Base-by-base conservation (phyloP, 768 basidiomycete species). In the Lactifluus pinguis region DNA sequence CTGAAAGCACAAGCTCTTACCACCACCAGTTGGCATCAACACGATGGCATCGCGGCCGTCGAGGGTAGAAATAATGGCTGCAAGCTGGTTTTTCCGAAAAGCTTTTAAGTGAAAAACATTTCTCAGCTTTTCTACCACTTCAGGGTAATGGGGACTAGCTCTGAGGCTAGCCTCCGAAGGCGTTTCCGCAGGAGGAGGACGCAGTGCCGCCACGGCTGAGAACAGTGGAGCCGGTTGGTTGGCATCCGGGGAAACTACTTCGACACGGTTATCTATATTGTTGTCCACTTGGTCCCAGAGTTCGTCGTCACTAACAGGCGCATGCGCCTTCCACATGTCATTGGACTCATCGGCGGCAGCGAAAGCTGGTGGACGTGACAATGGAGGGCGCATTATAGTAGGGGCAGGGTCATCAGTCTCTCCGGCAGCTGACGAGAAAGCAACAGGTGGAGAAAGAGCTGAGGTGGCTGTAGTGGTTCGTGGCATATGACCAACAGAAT, bases 21-120 rank as follows among this genome's bases (percentile, higher is more conserved):
- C 92, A 4, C 93, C 93, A 39, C 93, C 94, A 1, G 97, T 99
- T 1, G 97, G 97, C 84, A 98, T 95, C 8, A 98, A 79, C 17
- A 98, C 91, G 65, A 98, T 93, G 17, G 92, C 91, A 68, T 98
- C 95, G 57, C 78, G 81, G 8, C 88, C 92, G 2, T 79, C 76
- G 71, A 99, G 75, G 0, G 89, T 84, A 15, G 87, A 87, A 48
- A 82, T 80, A 64, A 98, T 89, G 2, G 90, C 92, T 68, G 89
- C 86, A 44, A 93, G 79, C 69, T 98, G 97, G 72, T 98, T 89
- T 14, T 72, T 73, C 38, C 95, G 83, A 72, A 98, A 98, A 1
- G 69, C 67, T 0, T 78, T 67, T 14, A 98, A 76, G 6, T 75
- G 74, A 72, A 98, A 98, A 0, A 80, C 76, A 8, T 72, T 66